A percentile compares a stretch with the other conserved stretches of the same genome.
These are phyloP conservation scores for Aureobasidium sp. DNA, from an alignment of 2,329 filamentous ascomycete species.

Conservation along the genomic window DNA sequence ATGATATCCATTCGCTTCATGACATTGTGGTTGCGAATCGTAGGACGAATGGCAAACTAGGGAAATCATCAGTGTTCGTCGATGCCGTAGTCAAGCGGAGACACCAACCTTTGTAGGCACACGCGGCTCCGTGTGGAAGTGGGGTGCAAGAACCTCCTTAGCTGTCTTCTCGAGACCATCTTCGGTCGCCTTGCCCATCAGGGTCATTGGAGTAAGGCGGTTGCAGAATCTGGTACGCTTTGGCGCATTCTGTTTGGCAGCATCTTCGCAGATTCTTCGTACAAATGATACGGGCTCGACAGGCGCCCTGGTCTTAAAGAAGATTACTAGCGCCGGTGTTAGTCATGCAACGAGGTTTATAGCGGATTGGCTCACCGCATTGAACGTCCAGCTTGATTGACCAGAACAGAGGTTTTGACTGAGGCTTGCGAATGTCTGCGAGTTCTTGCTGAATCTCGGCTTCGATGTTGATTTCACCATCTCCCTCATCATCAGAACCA, in stretches of 20 bases:
- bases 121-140: slow-evolving; percentile 52
- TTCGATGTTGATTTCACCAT: slow-evolving; percentile 55
- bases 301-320: slow-evolving; percentile 50
- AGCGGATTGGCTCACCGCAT: slow-evolving; percentile 40
- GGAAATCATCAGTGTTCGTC: neutral
- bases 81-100: neutral
- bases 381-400: slow-evolving; percentile 49
- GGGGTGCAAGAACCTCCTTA: slow-evolving; percentile 52
- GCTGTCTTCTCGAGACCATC: slow-evolving; percentile 61
- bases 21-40: slow-evolving; percentile 63
- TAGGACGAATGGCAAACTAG: slow-evolving; percentile 80
- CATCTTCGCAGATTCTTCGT: slow-evolving; percentile 51
- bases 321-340: slow-evolving; percentile 40
- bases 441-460: slow-evolving; percentile 65
- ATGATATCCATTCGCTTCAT: slow-evolving; percentile 65
- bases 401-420: slow-evolving; percentile 44
- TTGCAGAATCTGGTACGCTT: slow-evolving; percentile 54
- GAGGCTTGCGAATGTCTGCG: slow-evolving; percentile 51
- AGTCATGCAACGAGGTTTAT: neutral
- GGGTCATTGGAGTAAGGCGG: slow-evolving; percentile 53
- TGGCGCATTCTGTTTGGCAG: slow-evolving; percentile 42
- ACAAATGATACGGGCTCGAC: slow-evolving; percentile 56
- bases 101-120: slow-evolving; percentile 45
- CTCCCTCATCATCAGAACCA: slow-evolving; percentile 35
- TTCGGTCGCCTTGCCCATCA: slow-evolving; percentile 60